Conservation (phyloP, 2,329 filamentous ascomycete genomes). For the Pestalotiopsis sp. region DNA sequence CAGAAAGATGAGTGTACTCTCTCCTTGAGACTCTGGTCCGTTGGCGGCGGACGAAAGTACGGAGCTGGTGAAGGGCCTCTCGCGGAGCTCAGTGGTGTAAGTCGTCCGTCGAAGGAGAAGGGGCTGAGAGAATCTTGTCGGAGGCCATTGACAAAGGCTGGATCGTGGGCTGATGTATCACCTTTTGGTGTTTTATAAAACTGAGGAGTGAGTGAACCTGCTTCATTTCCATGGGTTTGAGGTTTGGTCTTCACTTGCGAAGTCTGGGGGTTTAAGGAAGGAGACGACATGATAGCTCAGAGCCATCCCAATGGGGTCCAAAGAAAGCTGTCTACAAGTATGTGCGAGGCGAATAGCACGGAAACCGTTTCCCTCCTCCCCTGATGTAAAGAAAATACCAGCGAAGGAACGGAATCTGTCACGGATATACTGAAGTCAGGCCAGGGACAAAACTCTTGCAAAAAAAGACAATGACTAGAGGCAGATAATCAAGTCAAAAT, state of each 20-base stretch:
- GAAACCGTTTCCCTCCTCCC: background rate
- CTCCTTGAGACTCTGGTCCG: background rate
- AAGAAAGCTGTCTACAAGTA: background rate
- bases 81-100: slow-evolving; percentile 19
- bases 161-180: background rate
- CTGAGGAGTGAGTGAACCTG: background rate
- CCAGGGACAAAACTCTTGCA: background rate
- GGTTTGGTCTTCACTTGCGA: background rate
- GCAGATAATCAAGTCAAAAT: background rate
- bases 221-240: background rate
- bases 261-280: background rate
- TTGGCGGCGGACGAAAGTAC: slow-evolving; percentile 6
- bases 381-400: background rate
- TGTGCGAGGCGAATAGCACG: background rate
- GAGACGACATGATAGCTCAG: background rate
- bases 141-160: slow-evolving; percentile 33
- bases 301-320: background rate
- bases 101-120: slow-evolving; percentile 34
- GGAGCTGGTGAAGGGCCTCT: slow-evolving; percentile 16
- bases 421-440: background rate
- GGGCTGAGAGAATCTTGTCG: slow-evolving; percentile 47
- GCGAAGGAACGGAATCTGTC: background rate
- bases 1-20: slow-evolving; percentile 16
- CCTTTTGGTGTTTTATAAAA: background rate
- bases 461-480: background rate